Conservation (phyloP, 768 basidiomycete genomes). For the Suillus brevipes region DNA sequence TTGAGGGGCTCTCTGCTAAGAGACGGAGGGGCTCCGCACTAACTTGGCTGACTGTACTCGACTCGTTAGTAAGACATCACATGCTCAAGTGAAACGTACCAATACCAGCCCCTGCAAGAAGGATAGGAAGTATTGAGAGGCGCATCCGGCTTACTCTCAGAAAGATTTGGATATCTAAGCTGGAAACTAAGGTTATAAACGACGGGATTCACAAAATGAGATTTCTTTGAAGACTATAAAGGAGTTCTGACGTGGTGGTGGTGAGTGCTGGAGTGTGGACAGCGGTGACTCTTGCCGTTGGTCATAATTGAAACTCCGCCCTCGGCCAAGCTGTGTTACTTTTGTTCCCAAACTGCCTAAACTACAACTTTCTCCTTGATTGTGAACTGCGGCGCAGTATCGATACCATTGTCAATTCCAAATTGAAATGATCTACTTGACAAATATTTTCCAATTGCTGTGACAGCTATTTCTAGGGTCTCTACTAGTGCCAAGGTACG, state of each 20-base stretch:
- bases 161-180: not conserved
- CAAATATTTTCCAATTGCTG: no score
- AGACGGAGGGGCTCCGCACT: slow-evolving; percentile 53
- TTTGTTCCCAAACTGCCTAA: not conserved
- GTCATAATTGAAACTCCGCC: not conserved
- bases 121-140: slow-evolving; percentile 36
- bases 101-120: slow-evolving; percentile 38
- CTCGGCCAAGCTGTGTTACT: not conserved
- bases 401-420: not conserved
- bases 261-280: not conserved
- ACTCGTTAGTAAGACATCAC: not conserved
- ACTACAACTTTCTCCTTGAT: not conserved
- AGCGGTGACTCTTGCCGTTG: not conserved
- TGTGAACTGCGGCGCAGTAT: not conserved
- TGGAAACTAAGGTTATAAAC: not conserved
- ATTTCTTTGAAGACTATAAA: not conserved
- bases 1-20: slow-evolving; percentile 34
- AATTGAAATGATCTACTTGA: not conserved
- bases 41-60: slow-evolving; percentile 36
- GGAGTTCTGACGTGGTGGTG: not conserved
- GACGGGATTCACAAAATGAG: not conserved
- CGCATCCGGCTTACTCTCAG: slow-evolving; percentile 31
- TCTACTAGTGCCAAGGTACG: not conserved
- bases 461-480: no score
- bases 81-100: slow-evolving; percentile 23